A percentile compares a stretch with the other conserved stretches of the same genome.
Conservation (phyloP, 345 rosid species). For the Gynandropsis gynandra region DNA sequence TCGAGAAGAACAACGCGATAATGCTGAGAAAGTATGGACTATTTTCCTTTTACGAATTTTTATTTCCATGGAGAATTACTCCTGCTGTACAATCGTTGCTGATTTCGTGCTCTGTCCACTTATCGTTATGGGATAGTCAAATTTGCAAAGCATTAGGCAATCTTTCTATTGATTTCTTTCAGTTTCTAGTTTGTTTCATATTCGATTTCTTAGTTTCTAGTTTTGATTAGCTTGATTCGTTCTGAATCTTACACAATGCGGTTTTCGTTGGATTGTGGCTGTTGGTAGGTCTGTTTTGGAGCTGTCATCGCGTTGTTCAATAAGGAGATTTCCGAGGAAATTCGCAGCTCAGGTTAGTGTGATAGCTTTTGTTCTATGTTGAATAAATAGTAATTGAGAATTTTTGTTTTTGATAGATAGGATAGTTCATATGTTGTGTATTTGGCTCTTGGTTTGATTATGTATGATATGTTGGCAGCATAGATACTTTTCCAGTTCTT, state of each 20-base stretch:
- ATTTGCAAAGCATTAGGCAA: no score
- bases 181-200: no score
- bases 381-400: not conserved
- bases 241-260: not conserved
- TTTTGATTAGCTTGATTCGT: not conserved
- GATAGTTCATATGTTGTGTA: not conserved
- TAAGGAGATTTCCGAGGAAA: slow-evolving; percentile 39
- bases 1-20: slow-evolving; percentile 13
- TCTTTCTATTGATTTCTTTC: no score
- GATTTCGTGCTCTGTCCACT: no score
- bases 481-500: slow-evolving; percentile 34
- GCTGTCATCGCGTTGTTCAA: slow-evolving; percentile 45
- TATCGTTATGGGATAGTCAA: no score
- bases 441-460: slow-evolving; percentile 12
- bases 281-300: slow-evolving; percentile 54
- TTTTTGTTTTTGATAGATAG: no score
- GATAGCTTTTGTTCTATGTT: not conserved
- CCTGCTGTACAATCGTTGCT: no score
- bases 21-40: slow-evolving; percentile 28
- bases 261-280: not conserved
- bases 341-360: slow-evolving; percentile 44
- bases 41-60: no score
- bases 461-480: slow-evolving; percentile 24
- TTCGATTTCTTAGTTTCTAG: no score
- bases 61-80: no score